These are phyloP conservation scores for Forsythia suspensa DNA, from an alignment of 257 asterid species.

Conservation along the genomic window DNA sequence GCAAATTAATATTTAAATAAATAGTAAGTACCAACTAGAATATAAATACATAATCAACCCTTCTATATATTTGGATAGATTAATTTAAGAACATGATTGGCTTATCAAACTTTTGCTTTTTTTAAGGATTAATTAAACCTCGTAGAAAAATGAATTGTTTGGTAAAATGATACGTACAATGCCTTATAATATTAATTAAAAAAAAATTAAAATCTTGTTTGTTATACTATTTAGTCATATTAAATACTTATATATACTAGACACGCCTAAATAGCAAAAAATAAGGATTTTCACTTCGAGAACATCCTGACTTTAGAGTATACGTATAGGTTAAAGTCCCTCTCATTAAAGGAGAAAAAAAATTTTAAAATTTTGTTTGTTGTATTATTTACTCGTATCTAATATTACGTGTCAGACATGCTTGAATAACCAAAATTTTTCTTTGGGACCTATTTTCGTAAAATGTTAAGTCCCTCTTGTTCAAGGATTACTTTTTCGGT, in stretches of 20 bases:
- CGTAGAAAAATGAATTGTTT: conserved; percentile 14
- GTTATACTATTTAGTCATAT: not conserved
- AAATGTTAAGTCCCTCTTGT: not conserved
- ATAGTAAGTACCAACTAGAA: conserved; percentile 16
- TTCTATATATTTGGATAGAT: conserved; percentile 26
- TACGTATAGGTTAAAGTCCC: too few relatives aligned
- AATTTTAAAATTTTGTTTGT: too few relatives aligned
- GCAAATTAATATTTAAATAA: conserved; percentile 23
- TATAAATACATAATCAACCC: conserved; percentile 29
- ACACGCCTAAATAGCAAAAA: not conserved
- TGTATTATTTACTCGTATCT: too few relatives aligned
- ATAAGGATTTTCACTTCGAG: not conserved
- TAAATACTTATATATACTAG: too few relatives aligned
- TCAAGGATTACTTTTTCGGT: too few relatives aligned
- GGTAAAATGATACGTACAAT: not conserved
- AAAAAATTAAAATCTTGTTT: too few relatives aligned
- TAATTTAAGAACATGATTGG: conserved; percentile 19
- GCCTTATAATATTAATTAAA: not conserved
- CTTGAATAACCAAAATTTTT: not conserved
- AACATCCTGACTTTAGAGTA: not conserved
- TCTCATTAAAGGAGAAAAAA: too few relatives aligned
- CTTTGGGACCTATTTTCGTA: not conserved
- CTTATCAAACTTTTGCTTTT: not conserved
- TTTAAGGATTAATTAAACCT: conserved; percentile 18
- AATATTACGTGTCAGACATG: too few relatives aligned